A percentile compares a stretch with the other conserved stretches of the same genome.
phyloP scores from a whole-genome alignment of 169 alveolate species.

The Plasmodium chabaudi region DNA sequence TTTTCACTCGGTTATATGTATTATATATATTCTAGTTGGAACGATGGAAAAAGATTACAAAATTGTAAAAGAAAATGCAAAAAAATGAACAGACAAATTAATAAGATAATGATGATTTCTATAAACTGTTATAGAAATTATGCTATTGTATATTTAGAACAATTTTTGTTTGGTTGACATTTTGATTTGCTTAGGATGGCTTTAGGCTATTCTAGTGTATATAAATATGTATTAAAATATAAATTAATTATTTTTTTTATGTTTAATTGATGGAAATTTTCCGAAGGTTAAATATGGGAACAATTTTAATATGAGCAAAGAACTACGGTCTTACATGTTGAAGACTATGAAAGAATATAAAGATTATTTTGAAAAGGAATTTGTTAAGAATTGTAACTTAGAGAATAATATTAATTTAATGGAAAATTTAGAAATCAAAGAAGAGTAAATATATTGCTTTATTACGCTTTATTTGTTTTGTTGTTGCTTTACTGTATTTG shows the following conservation, averaged over 20 bases:
- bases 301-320: constrained; percentile 46
- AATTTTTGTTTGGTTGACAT: no score
- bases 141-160: no score
- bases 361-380: constrained; percentile 40
- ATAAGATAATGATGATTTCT: no score
- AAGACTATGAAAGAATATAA: constrained; percentile 62
- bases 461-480: background rate
- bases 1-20: background rate
- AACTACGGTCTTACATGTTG: constrained; percentile 57
- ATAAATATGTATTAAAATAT: background rate
- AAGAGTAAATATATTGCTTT: constrained; percentile 33
- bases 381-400: constrained; percentile 48
- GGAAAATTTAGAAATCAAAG: constrained; percentile 37
- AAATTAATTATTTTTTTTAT: constrained; percentile 9
- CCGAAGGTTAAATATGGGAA: constrained; percentile 60
- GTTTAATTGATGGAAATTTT: background rate
- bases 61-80: constrained; percentile 48
- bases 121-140: no score
- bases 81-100: background rate
- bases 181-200: no score
- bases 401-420: constrained; percentile 46
- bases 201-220: no score
- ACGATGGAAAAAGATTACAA: constrained; percentile 71
- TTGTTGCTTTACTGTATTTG: no score
- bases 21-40: background rate